phyloP scores from a whole-genome alignment of 148 eudicot genomes.

The Amaranthus hypochondriacus region DNA sequence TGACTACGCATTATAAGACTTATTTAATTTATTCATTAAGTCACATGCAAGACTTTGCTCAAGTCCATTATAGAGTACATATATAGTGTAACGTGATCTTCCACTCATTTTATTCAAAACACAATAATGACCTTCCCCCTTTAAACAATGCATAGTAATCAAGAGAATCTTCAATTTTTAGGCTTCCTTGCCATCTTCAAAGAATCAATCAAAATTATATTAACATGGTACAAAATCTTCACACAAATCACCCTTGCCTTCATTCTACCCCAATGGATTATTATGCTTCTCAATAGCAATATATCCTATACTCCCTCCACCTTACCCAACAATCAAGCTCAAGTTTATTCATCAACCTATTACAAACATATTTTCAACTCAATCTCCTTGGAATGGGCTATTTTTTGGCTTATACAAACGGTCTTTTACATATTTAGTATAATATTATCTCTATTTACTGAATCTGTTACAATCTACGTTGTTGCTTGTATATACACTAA shows the following conservation, averaged over 20 bases:
- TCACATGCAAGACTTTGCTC: too few relatives aligned
- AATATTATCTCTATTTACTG: not conserved
- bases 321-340: not conserved
- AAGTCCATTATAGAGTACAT: too few relatives aligned
- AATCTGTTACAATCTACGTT: not conserved
- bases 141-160: slow-evolving; percentile 8
- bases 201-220: slow-evolving; percentile 27
- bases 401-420: not conserved
- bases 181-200: slow-evolving; percentile 34
- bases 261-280: slow-evolving; percentile 29
- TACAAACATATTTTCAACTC: not conserved
- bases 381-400: not conserved
- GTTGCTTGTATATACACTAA: slow-evolving; percentile 11
- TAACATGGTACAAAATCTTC: slow-evolving; percentile 18
- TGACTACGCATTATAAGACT: too few relatives aligned
- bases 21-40: too few relatives aligned
- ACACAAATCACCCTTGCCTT: slow-evolving; percentile 23
- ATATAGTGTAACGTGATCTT: too few relatives aligned
- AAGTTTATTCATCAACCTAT: not conserved
- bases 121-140: too few relatives aligned
- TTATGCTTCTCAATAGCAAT: slow-evolving; percentile 23
- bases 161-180: slow-evolving; percentile 39
- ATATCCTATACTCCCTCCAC: not conserved
- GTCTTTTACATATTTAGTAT: not conserved
- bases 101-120: too few relatives aligned